Evolutionary conservation across 768 basidiomycete genomes (phyloP).

Genomic region (Lactarius hatsudake): DNA sequence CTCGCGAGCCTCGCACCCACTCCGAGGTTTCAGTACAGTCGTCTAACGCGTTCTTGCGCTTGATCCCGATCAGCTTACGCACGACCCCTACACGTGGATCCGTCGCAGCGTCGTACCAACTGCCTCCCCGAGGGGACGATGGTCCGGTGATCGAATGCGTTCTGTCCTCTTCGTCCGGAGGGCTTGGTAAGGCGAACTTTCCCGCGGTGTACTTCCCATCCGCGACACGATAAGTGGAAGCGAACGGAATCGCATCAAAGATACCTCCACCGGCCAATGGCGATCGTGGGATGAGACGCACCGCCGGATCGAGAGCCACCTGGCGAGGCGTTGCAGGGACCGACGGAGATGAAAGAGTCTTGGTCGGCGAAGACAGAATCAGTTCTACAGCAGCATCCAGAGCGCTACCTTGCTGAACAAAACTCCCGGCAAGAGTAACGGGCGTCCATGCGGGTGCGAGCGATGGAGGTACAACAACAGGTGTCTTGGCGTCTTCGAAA

Average conservation of each 20-base stretch:
- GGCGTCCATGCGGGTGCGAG: constrained; percentile 34
- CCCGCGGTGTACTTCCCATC: constrained; percentile 76
- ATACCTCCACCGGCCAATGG: constrained; percentile 30
- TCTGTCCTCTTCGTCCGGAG: constrained; percentile 47
- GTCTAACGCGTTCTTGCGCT: constrained; percentile 51
- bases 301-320: constrained; percentile 23
- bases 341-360: constrained; percentile 41
- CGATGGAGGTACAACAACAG: constrained; percentile 34
- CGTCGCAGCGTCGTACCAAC: constrained; percentile 61
- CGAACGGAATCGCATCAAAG: constrained; percentile 78
- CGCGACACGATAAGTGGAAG: constrained; percentile 53
- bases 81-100: constrained; percentile 72
- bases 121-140: constrained; percentile 37
- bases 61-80: constrained; percentile 64
- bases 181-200: constrained; percentile 69
- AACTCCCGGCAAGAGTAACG: constrained; percentile 25
- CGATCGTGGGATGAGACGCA: constrained; percentile 28
- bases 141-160: constrained; percentile 21
- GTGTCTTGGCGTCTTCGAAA: constrained; percentile 31
- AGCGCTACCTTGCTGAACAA: constrained; percentile 26
- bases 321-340: constrained; percentile 20
- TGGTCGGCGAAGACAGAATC: constrained; percentile 50
- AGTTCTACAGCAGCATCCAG: constrained; percentile 41
- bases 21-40: constrained; percentile 39
- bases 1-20: constrained; percentile 46